phyloP scores from a whole-genome alignment of 1,284 basidiomycete genomes.

The Trichosporon inkin region DNA sequence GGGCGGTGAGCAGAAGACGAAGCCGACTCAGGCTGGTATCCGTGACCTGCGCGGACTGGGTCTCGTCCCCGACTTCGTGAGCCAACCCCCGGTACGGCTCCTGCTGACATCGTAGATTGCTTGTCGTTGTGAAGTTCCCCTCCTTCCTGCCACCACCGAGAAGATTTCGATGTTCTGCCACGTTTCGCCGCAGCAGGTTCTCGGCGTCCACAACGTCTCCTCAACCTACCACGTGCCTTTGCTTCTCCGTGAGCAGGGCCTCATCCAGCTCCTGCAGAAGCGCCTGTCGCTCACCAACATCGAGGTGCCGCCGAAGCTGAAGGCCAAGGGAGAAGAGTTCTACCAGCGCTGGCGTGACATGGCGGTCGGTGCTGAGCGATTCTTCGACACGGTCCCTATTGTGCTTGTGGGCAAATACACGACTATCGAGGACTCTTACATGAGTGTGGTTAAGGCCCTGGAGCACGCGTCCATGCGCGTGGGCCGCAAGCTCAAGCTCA shows the following conservation, averaged over 20 bases:
- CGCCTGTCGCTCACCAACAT: slow-evolving; percentile 70
- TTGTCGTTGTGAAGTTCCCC: slow-evolving; percentile 66
- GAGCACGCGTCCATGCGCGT: slow-evolving; percentile 95
- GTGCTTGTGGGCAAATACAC: slow-evolving; percentile 98
- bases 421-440: slow-evolving; percentile 94
- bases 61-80: slow-evolving; percentile 82
- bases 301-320: slow-evolving; percentile 56
- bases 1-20: slow-evolving; percentile 98
- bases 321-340: slow-evolving; percentile 65
- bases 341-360: slow-evolving; percentile 75
- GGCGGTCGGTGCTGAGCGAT: slow-evolving; percentile 79
- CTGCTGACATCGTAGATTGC: slow-evolving; percentile 64
- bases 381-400: slow-evolving; percentile 87
- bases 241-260: slow-evolving; percentile 85
- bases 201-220: slow-evolving; percentile 93
- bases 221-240: slow-evolving; percentile 98
- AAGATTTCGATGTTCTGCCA: slow-evolving; percentile 99
- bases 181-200: slow-evolving; percentile 85
- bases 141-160: slow-evolving; percentile 79
- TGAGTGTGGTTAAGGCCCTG: slow-evolving; percentile 94
- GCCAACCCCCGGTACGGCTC: slow-evolving; percentile 39
- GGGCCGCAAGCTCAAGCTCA: slow-evolving; percentile 72
- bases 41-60: slow-evolving; percentile 91
- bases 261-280: slow-evolving; percentile 77
- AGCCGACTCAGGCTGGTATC: slow-evolving; percentile 96